Conservation (phyloP, 1,284 basidiomycete species). For the Phellinidium pouzarii region DNA sequence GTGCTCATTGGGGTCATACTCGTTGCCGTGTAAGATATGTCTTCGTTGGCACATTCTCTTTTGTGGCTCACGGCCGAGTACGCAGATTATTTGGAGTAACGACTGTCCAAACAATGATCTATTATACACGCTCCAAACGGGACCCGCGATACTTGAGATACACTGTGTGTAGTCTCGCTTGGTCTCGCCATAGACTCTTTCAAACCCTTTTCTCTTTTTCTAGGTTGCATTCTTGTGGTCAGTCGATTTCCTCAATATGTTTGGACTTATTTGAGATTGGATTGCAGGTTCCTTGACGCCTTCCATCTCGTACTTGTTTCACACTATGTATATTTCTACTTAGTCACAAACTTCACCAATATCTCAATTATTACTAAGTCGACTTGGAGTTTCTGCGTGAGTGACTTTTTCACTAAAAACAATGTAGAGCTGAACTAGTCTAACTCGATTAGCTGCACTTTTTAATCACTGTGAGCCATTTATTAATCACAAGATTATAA, state of each 20-base stretch:
- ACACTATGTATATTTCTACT: slow-evolving; percentile 9
- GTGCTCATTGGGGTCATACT: slow-evolving; percentile 16
- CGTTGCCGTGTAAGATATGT: slow-evolving; percentile 12
- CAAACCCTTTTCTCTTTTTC: too few relatives aligned
- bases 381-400: slow-evolving; percentile 13
- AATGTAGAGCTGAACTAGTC: too few relatives aligned
- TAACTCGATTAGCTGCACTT: too few relatives aligned
- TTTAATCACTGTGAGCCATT: too few relatives aligned
- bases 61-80: too few relatives aligned
- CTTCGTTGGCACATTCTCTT: too few relatives aligned
- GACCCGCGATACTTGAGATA: slow-evolving; percentile 21
- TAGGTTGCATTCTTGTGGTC: too few relatives aligned
- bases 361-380: not conserved
- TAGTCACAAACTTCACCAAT: slow-evolving; percentile 13
- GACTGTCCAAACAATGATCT: slow-evolving; percentile 23
- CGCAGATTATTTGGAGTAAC: slow-evolving; percentile 25
- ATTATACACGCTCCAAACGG: slow-evolving; percentile 20
- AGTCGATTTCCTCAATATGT: too few relatives aligned
- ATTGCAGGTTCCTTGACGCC: slow-evolving; percentile 13
- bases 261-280: not conserved
- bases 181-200: too few relatives aligned
- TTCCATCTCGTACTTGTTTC: slow-evolving; percentile 14
- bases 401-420: not conserved
- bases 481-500: too few relatives aligned
- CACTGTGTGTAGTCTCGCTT: slow-evolving; percentile 17